phyloP scores from a whole-genome alignment of 495 filamentous ascomycete species.

The Annulohypoxylon bovei region DNA sequence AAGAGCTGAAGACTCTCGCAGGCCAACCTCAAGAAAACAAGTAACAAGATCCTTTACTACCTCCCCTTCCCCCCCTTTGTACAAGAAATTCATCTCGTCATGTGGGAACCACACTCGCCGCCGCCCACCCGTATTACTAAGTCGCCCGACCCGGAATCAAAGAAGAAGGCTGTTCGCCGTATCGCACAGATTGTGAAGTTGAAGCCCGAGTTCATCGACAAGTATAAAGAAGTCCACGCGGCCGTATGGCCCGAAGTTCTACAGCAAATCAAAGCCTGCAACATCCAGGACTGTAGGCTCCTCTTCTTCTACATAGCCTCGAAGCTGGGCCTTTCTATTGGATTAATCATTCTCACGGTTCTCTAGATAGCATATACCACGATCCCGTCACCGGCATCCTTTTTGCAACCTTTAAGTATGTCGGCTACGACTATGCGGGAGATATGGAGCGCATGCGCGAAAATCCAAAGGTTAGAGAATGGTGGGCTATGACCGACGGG shows the following conservation, averaged over 20 bases:
- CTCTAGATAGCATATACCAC: conserved; percentile 75
- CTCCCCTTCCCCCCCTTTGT: neutral
- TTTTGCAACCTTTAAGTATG: conserved; percentile 79
- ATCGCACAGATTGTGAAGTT: conserved; percentile 77
- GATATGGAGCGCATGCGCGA: conserved; percentile 78
- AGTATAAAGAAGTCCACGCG: conserved; percentile 77
- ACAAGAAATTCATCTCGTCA: neutral
- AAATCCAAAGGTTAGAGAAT: conserved; percentile 75
- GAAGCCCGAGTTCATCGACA: conserved; percentile 67
- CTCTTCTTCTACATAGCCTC: neutral
- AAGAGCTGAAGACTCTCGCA: no score
- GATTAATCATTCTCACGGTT: conserved; percentile 5
- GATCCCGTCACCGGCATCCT: conserved; percentile 68
- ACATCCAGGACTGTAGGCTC: conserved; percentile 73
- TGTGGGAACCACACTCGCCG: conserved; percentile 37
- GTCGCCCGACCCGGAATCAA: conserved; percentile 36
- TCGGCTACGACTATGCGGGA: conserved; percentile 71
- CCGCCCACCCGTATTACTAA: conserved; percentile 24
- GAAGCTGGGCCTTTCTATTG: neutral
- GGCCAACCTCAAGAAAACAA: no score
- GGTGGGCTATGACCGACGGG: conserved; percentile 81
- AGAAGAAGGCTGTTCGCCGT: conserved; percentile 59
- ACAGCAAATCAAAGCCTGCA: conserved; percentile 74
- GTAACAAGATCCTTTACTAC: no score
- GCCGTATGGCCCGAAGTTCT: conserved; percentile 79